Base-by-base conservation (phyloP, 495 filamentous ascomycete genomes). In the Podospora australis region DNA sequence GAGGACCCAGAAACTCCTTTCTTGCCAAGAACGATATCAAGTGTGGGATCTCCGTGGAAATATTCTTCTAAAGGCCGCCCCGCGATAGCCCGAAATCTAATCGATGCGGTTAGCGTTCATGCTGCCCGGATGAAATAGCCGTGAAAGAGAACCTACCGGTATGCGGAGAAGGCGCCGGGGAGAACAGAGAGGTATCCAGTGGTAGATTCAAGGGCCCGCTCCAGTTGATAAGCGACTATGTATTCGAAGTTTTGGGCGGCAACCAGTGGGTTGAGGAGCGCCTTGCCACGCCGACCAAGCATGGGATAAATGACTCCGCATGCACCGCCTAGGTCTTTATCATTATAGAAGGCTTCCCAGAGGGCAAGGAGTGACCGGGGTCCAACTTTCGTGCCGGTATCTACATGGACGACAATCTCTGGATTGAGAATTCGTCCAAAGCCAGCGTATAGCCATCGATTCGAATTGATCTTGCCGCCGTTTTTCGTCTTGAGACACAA, bases 1-100 rank as follows among this genome's bases (percentile, higher is more conserved):
- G 96, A 96, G 92, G 97, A 97, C 54, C 90, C 94, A 63, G 97
- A 92, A 59, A 98, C 96, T 75, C 92, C 92, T 78, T 99, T 99
- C 72, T 95, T 95, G 49, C 88, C 89, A 46, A 95, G 80, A 44
- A 88, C 80, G 70, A 91, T 92, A 46, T 94, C 94, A 17, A 97
- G 80, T 0, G 92, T 98, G 67, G 97, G 92, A 62, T 98, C 92
- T 76, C 92, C 92, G 65, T 96, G 92, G 81, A 98, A 98, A 65
- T 98, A 98, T 67, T 98, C 92, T 62, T 96, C 91, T 1, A 98
- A 71, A 1, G 92, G 92, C 25, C 92, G 83, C 44, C 92, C 92
- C 88, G 96, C 95, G 62, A 98, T 97, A 25, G 92, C 92, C 62
- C 92, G 82, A 79, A 90, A 98, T 51, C 92, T n/a, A n/a, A n/a